Evolutionary conservation across 1,284 basidiomycete genomes (phyloP), one percentile per base, ranked within the genome.

Genomic region (Apiotrichum sp.): DNA sequence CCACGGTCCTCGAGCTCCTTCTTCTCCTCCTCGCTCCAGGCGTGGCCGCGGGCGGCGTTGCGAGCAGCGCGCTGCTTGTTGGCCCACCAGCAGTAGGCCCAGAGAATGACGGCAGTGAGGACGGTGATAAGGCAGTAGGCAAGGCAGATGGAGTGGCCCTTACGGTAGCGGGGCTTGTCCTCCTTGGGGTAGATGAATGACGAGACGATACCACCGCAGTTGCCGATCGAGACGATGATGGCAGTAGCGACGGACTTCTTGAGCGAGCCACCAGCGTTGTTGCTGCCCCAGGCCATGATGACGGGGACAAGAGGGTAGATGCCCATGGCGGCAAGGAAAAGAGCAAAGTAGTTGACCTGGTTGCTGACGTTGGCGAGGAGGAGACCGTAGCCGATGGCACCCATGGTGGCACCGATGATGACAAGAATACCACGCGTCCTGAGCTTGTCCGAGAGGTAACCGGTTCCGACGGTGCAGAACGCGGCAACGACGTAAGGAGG

Each of bases 281-380:
- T 80, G 11, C 79, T 76, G 2, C 76, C 78, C 84, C 83, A 84
- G 14, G 82, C 81, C 14, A 84, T 70, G 49, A 73, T 68, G 44
- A 84, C 73, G 29, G 83, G 79, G 55, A 84, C 78, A 5, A 79
- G 78, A 10, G 83, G 81, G 67, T 77, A 84, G 29, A 81, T 78
- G 41, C 83, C 83, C n/a, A 76, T 72, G 13, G 81, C 78, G 46
- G 80, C 79, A 35, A 85, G 72, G 61, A 84, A 68, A 8, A 82
- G 73, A 1, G 81, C 84, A 10, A 72, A 65, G 67, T 84, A 85
- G n/a, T 79, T 77, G 54, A 71, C 43, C 70, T 79, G 47, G 70
- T 75, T 47, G 76, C 74, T 67, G 16, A 55, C 41, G 48, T 62
- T 63, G 42, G 60, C 58, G 34, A 72, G 54, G 31, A 74, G 62